These are phyloP conservation scores for Solanum acaule DNA, from an alignment of 257 asterid species.

Conservation along the genomic window DNA sequence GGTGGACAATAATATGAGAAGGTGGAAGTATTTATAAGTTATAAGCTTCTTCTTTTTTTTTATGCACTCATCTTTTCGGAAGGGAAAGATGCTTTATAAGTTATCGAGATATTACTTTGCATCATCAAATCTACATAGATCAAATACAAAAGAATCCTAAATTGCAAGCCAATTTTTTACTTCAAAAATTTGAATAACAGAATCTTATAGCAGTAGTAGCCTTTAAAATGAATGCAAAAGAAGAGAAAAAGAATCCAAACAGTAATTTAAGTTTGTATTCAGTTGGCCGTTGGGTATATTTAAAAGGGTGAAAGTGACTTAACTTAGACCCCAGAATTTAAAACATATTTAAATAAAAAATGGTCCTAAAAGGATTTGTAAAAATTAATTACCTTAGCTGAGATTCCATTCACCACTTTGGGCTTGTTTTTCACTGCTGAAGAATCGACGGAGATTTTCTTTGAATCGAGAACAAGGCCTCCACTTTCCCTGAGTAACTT, in stretches of 20 bases:
- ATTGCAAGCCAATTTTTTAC: neutral
- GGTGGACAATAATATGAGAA: too few relatives aligned
- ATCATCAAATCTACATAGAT: neutral
- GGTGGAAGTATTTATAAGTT: neutral
- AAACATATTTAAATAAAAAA: neutral
- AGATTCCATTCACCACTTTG: conserved; percentile 5
- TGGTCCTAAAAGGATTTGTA: neutral
- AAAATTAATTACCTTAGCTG: conserved; percentile 16
- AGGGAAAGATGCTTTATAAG: neutral
- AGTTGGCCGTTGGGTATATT: neutral
- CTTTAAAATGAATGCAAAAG: neutral
- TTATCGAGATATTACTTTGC: neutral
- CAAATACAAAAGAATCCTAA: neutral
- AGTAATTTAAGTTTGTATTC: neutral
- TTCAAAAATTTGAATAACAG: neutral
- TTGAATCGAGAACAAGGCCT: conserved; percentile 17
- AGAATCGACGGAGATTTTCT: neutral
- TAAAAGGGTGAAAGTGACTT: neutral
- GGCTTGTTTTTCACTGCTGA: neutral
- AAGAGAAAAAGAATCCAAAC: neutral
- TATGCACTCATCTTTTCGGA: neutral
- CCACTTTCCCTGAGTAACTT: conserved; percentile 49
- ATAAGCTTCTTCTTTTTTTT: neutral
- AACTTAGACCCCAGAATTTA: neutral
- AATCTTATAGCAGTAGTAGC: neutral